A percentile compares a stretch with the other conserved stretches of the same genome.
Evolutionary conservation across 140 eudicot genomes (phyloP).

Genomic region (Bidens hawaiensis): DNA sequence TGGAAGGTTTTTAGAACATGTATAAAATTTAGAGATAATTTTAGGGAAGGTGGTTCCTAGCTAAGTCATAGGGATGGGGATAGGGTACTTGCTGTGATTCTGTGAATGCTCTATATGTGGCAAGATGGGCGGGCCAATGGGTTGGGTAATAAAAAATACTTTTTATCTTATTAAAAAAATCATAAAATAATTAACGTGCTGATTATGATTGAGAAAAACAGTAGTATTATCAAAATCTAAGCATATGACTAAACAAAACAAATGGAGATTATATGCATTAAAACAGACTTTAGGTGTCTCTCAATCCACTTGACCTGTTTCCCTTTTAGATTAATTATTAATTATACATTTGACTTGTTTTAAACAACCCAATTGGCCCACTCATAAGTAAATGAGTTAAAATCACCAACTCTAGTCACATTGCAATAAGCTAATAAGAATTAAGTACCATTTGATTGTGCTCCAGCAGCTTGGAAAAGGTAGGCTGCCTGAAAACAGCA

Average conservation of each 20-base stretch:
- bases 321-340: neutral
- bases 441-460: constrained; percentile 43
- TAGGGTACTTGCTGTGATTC: too few relatives aligned
- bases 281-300: neutral
- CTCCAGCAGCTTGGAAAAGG: constrained; percentile 75
- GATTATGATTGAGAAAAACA: neutral
- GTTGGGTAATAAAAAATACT: neutral
- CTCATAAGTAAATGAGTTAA: neutral
- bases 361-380: neutral
- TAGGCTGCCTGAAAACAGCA: constrained; percentile 66
- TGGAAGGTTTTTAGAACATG: too few relatives aligned
- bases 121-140: neutral
- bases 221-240: neutral
- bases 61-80: too few relatives aligned
- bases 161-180: neutral
- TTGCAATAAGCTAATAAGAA: constrained; percentile 1
- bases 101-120: neutral
- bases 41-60: too few relatives aligned
- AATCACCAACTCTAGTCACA: neutral
- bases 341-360: neutral
- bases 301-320: neutral
- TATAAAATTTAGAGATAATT: too few relatives aligned
- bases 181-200: neutral
- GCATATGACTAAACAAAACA: neutral
- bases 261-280: neutral